These are phyloP conservation scores for Chlamydomonas reinhardtii DNA, from an alignment of 163 green algal genomes.

Conservation along the genomic window DNA sequence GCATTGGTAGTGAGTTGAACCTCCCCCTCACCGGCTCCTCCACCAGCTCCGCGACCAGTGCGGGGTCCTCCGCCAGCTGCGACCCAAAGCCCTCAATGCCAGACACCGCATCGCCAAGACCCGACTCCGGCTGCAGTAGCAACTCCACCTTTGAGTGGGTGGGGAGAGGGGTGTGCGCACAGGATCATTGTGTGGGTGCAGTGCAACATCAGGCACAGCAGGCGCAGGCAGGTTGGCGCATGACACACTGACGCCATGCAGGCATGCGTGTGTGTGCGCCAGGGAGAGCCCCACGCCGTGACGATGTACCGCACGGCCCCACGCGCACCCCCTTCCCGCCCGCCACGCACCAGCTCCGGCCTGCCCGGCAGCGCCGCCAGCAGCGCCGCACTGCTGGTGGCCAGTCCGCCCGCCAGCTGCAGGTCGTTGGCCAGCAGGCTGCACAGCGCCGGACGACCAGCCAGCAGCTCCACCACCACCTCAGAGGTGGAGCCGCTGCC, in stretches of 20 bases:
- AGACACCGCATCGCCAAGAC: background rate
- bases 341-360: background rate
- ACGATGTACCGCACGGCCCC: no score
- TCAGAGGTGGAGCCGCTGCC: background rate
- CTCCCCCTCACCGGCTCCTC: background rate
- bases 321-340: no score
- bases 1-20: background rate
- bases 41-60: background rate
- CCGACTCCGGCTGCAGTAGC: background rate
- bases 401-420: background rate
- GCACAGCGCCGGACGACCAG: background rate
- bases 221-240: no score
- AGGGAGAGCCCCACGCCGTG: no score
- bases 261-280: no score
- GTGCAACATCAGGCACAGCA: no score
- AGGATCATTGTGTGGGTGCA: no score
- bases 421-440: background rate
- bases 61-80: background rate
- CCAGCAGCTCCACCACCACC: conserved; percentile 1
- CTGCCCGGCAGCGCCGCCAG: background rate
- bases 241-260: no score
- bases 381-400: background rate
- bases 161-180: no score
- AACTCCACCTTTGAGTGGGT: background rate
- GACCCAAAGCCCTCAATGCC: background rate